Conservation (phyloP, 1,284 basidiomycete species). For the Ganoderma resinaceum region DNA sequence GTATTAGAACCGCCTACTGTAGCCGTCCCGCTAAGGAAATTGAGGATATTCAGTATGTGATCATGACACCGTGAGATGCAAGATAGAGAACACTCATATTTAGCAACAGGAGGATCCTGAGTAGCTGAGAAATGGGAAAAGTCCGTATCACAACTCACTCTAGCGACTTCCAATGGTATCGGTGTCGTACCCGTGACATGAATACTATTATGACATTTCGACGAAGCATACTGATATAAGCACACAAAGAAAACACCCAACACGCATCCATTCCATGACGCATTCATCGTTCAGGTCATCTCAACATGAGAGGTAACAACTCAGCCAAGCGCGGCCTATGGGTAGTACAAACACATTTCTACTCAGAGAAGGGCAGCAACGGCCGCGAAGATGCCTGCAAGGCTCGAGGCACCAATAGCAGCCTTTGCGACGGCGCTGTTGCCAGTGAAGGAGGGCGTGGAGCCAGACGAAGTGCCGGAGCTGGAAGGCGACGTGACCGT, state of each 20-base stretch:
- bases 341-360: not conserved
- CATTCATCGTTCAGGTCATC: not conserved
- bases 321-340: not conserved
- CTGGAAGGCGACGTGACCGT: constrained; percentile 26
- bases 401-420: constrained; percentile 31
- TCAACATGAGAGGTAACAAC: not conserved
- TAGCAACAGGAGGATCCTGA: no score
- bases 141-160: not conserved
- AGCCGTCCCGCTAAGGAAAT: no score
- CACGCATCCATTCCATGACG: not conserved
- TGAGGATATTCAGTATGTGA: no score
- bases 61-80: no score
- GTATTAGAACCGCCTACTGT: no score
- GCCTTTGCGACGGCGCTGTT: constrained; percentile 26
- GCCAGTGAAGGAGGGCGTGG: constrained; percentile 24
- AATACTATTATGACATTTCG: not conserved
- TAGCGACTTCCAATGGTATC: not conserved
- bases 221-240: not conserved
- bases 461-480: constrained; percentile 6
- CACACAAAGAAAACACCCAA: not conserved
- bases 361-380: constrained; percentile 31
- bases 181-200: not conserved
- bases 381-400: constrained; percentile 31
- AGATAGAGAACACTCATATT: no score
- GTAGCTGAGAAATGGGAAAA: no score